A percentile compares a stretch with the other conserved stretches of the same genome.
Evolutionary conservation across 2,329 filamentous ascomycete species (phyloP).

Genomic region (Cryphonectria carpinicola): DNA sequence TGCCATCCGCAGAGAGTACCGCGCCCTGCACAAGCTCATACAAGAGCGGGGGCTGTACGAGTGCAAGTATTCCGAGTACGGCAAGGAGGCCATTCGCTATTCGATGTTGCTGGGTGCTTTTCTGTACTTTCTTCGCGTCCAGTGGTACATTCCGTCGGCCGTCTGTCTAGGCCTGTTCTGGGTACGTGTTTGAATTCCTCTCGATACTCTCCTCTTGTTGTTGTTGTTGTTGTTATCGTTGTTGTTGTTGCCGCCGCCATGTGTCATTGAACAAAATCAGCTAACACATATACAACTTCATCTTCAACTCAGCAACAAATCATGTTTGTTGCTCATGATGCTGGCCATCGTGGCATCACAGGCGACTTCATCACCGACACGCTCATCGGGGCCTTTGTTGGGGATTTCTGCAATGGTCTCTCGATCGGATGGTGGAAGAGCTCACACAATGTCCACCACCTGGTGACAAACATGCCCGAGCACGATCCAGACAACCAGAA

Average conservation of each 20-base stretch:
- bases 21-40: slow-evolving; percentile 57
- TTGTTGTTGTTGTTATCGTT: too few species aligned
- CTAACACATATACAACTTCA: slow-evolving; percentile 11
- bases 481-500: slow-evolving; percentile 67
- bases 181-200: slow-evolving; percentile 41
- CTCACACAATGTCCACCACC: slow-evolving; percentile 70
- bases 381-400: slow-evolving; percentile 64
- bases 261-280: slow-evolving; percentile 24
- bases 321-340: slow-evolving; percentile 71
- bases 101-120: slow-evolving; percentile 53
- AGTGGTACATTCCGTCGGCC: slow-evolving; percentile 63
- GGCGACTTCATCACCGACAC: slow-evolving; percentile 61
- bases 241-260: background rate
- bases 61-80: slow-evolving; percentile 62
- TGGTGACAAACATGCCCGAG: slow-evolving; percentile 67
- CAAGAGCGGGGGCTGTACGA: slow-evolving; percentile 60
- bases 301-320: slow-evolving; percentile 58
- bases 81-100: slow-evolving; percentile 61
- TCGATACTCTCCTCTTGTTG: background rate
- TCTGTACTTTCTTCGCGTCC: slow-evolving; percentile 46
- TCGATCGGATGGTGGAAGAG: slow-evolving; percentile 73
- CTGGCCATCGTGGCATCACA: slow-evolving; percentile 66
- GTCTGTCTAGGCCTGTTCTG: slow-evolving; percentile 65
- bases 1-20: slow-evolving; percentile 60
- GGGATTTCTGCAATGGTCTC: slow-evolving; percentile 67